A percentile compares a stretch with the other conserved stretches of the same genome.
Evolutionary conservation across 1,284 basidiomycete species (phyloP).

Genomic region (Boletus smithii): DNA sequence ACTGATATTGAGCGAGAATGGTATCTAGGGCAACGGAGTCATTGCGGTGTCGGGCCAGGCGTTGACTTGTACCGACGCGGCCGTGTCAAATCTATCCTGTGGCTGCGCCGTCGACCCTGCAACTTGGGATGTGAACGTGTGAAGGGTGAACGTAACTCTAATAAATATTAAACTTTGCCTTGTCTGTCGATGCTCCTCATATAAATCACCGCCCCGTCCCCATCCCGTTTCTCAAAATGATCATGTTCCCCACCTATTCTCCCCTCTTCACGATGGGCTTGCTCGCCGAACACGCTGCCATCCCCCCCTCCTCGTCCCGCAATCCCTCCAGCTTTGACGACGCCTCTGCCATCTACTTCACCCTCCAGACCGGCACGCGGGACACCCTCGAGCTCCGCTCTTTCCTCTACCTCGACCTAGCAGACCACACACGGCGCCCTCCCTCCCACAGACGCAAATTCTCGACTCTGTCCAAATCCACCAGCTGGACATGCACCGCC

Average conservation of each 20-base stretch:
- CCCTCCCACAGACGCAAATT: slow-evolving; percentile 43
- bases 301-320: background rate
- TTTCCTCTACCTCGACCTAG: slow-evolving; percentile 59
- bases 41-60: background rate
- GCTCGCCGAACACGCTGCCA: slow-evolving; percentile 18
- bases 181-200: background rate
- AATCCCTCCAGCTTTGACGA: slow-evolving; percentile 11
- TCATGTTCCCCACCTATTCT: slow-evolving; percentile 27
- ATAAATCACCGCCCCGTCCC: slow-evolving; percentile 12
- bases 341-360: slow-evolving; percentile 47
- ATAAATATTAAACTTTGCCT: slow-evolving; percentile 24
- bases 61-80: no score
- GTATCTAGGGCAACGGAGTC: background rate
- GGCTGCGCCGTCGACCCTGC: slow-evolving; percentile 18
- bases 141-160: slow-evolving; percentile 1
- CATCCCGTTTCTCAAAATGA: background rate
- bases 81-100: background rate
- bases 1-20: no score
- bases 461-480: slow-evolving; percentile 31
- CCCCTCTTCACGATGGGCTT: slow-evolving; percentile 31
- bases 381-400: slow-evolving; percentile 45
- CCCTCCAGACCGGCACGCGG: slow-evolving; percentile 42
- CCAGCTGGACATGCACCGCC: slow-evolving; percentile 28
- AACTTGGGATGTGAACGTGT: slow-evolving; percentile 25
- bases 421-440: slow-evolving; percentile 48